Conservation (phyloP, 1,139 yeast genomes). For the Sugiyamaella xylanicola region DNA sequence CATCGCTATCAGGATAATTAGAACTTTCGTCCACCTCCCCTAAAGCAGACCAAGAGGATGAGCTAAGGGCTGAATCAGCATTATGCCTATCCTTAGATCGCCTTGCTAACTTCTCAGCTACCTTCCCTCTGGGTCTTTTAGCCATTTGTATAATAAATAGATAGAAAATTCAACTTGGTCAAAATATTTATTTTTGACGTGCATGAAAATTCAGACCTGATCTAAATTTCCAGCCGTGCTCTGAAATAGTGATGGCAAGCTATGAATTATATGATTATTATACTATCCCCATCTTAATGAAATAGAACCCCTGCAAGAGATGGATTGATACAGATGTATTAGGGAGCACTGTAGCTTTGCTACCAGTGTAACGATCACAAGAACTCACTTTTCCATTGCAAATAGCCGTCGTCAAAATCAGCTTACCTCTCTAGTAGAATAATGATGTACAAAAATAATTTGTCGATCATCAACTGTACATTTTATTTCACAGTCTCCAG, state of each 20-base stretch:
- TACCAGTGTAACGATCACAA: too few relatives aligned
- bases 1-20: slow-evolving; percentile 35
- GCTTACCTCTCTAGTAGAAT: slow-evolving; percentile 7
- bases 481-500: too few relatives aligned
- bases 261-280: too few relatives aligned
- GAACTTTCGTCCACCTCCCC: slow-evolving; percentile 36
- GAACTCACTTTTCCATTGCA: too few relatives aligned
- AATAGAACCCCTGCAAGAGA: too few relatives aligned
- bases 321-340: too few relatives aligned
- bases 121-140: slow-evolving; percentile 37
- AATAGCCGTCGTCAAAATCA: too few relatives aligned
- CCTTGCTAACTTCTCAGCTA: slow-evolving; percentile 31
- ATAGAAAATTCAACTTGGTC: neutral
- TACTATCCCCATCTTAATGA: too few relatives aligned
- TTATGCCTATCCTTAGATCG: slow-evolving; percentile 31
- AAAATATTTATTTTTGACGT: slow-evolving; percentile 11
- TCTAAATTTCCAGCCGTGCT: slow-evolving; percentile 19
- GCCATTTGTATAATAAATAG: slow-evolving; percentile 30
- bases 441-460: neutral
- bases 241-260: too few relatives aligned
- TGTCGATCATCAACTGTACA: slow-evolving; percentile 2
- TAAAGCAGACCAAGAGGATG: slow-evolving; percentile 31
- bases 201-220: slow-evolving; percentile 16
- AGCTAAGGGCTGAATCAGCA: slow-evolving; percentile 30
- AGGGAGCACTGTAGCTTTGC: too few relatives aligned